These are phyloP conservation scores for Nicotiana benthamiana DNA, from an alignment of 257 asterid genomes.

Conservation along the genomic window DNA sequence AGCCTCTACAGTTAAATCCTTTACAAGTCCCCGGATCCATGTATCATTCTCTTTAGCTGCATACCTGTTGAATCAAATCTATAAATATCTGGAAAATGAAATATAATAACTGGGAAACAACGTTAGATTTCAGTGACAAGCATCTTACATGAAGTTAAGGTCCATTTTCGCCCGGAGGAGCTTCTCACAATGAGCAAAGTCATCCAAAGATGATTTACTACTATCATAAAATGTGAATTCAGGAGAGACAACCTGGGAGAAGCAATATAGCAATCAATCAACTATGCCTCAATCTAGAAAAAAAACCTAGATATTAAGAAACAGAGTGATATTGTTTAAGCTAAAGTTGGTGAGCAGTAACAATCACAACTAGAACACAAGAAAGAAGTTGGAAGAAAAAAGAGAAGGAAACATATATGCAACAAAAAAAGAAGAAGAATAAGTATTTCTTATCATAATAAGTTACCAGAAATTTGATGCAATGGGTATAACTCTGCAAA, in stretches of 20 bases:
- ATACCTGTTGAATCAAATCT: slow-evolving; percentile 47
- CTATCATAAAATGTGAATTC: slow-evolving; percentile 95
- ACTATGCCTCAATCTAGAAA: slow-evolving; percentile 14
- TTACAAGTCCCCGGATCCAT: slow-evolving; percentile 88
- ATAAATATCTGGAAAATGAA: background rate
- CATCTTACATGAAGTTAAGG: slow-evolving; percentile 86
- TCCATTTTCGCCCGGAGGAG: slow-evolving; percentile 97
- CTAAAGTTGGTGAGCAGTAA: background rate
- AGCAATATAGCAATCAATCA: slow-evolving; percentile 17
- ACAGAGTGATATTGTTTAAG: background rate
- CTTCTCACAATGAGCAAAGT: slow-evolving; percentile 81
- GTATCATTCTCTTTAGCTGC: slow-evolving; percentile 90
- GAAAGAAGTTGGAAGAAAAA: background rate
- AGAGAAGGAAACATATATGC: background rate
- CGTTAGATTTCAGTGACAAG: slow-evolving; percentile 6
- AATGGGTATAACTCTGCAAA: background rate
- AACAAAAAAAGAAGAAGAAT: background rate
- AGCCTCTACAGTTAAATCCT: slow-evolving; percentile 89
- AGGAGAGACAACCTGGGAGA: slow-evolving; percentile 82
- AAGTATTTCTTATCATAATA: background rate
- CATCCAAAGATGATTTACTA: slow-evolving; percentile 77
- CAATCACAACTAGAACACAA: background rate
- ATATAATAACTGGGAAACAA: background rate
- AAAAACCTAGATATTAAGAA: background rate
- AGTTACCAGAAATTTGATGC: background rate